A percentile compares a stretch with the other conserved stretches of the same genome.
Evolutionary conservation across 305 asterid genomes (phyloP).

Genomic region (Fraxinus dipetala): DNA sequence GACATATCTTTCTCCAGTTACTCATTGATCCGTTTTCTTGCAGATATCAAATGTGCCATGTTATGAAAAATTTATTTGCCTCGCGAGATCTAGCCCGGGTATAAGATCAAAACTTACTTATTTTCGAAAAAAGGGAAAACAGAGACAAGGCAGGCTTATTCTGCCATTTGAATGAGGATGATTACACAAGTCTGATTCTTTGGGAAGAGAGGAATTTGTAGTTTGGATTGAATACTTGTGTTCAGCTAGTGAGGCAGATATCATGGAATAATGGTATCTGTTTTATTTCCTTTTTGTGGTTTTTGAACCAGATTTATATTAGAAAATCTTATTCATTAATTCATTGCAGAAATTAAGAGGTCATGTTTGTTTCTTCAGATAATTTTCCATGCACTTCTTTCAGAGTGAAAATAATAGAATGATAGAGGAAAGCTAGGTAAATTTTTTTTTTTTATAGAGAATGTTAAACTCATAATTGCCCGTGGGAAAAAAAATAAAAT

Average conservation of each 20-base stretch:
- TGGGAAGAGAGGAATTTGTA: not conserved
- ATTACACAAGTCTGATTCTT: not conserved
- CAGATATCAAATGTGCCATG: not conserved
- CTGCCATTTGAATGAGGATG: not conserved
- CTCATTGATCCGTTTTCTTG: not conserved
- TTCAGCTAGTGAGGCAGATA: not conserved
- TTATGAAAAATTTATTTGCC: not conserved
- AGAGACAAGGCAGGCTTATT: not conserved
- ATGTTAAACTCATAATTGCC: too few species aligned
- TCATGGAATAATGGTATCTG: not conserved
- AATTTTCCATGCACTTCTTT: not conserved
- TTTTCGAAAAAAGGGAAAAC: not conserved
- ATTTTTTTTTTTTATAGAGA: too few species aligned
- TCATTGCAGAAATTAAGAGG: not conserved
- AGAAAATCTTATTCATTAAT: not conserved
- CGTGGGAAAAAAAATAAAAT: too few species aligned
- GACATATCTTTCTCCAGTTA: not conserved
- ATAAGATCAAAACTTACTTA: not conserved
- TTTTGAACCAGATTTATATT: not conserved
- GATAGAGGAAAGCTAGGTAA: too few species aligned
- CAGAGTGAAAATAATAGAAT: not conserved
- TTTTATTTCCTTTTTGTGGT: not conserved
- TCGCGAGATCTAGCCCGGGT: not conserved
- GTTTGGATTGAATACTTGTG: not conserved
- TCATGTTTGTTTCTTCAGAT: not conserved